Base-by-base conservation (phyloP, 202 grass and related monocot species). In the Digitaria exilis region DNA sequence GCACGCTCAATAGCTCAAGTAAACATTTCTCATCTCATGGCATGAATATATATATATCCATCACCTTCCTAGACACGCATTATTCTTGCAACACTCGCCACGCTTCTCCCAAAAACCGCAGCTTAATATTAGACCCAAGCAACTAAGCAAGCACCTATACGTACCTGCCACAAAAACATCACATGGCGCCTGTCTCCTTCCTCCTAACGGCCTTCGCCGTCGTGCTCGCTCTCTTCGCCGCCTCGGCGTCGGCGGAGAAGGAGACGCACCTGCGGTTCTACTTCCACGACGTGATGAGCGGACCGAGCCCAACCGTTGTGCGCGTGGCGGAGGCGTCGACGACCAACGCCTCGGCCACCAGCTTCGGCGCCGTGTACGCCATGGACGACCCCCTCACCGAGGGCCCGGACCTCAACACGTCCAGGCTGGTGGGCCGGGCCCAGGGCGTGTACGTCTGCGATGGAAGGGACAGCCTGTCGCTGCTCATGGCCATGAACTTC, bases 361-460 rank as follows among this genome's bases (percentile, higher is more conserved):
- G 52, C 43, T 79, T 79, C 60, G 59, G 76, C 60, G 11, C 49
- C 70, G 42, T 29, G 21, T 37, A 10, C 29, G 78, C 86, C 59
- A 90, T 90, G 37, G 88, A 93, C 72, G 85, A 88, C 76, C 34
- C 75, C 54, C 77, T 90, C 22, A 90, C 91, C 5, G 82, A 82
- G 78, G 88, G 58, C 12, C 77, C 11, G 45, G 79, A 76, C 52
- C 78, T 39, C 49, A 62, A 3, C 3, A 0, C 59, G 55, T 90
- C 85, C 1, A 45, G 9, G 44, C 46, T 66, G 10, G 85, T 88
- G 4, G 91, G 87, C 1, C 78, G 85, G 22, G 87, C 85, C 4
- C 85, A 93, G 91, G 85, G 91, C 49, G 24, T 85, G 15, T 88
- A 90, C 48, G 78, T 85, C 34, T 19, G 9, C 26, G 9, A 82